Base-by-base conservation (phyloP, 2,329 filamentous ascomycete species). In the Kalmusia sp. region DNA sequence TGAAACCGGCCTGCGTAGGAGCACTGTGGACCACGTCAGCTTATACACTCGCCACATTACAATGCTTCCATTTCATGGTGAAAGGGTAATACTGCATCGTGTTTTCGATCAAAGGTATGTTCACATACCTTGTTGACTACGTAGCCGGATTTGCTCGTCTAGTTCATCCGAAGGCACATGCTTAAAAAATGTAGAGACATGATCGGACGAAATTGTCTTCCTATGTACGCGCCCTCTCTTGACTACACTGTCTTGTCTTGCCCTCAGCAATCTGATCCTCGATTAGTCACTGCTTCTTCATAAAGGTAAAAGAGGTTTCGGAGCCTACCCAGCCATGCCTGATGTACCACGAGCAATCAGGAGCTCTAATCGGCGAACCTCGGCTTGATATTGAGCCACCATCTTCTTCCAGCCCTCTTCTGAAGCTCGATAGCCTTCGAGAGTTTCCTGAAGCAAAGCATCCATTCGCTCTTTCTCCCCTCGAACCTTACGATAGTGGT, bases 301-400 rank as follows among this genome's bases (percentile, higher is more conserved):
- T 37, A n/a, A 6, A 3, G 9, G 2, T 22, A 15, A n/a, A n/a
- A n/a, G n/a, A n/a, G n/a, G 5, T 19, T 30, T 21, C 15, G 15
- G 11, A 31, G 47, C 61, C 48, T 43, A 69, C 66, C 73, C 76
- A 17, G 73, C 65, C 47, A 80, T 64, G 8, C 78, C 77, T 35
- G 68, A 62, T 22, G 72, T 69, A 6, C 76, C 72, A 43, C 71
- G 72, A 2, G 75, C 73, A 51, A 80, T 77, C 22, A 80, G 55
- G 3, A 79, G 54, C 58, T 80, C 78, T 12, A 80, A 67, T 14
- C 77, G 72, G 51, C 73, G 77, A 46, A 79, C 73, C 53, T 80
- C 77, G 3, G 69, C 69, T 33, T 72, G 68, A 56, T 76, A 79
- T 14, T 65, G 62, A 34, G 62, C 59, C 52, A 73, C 70, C 47